These are phyloP conservation scores for Penicillium robsamsonii DNA, from an alignment of 495 filamentous ascomycete species.

Conservation along the genomic window DNA sequence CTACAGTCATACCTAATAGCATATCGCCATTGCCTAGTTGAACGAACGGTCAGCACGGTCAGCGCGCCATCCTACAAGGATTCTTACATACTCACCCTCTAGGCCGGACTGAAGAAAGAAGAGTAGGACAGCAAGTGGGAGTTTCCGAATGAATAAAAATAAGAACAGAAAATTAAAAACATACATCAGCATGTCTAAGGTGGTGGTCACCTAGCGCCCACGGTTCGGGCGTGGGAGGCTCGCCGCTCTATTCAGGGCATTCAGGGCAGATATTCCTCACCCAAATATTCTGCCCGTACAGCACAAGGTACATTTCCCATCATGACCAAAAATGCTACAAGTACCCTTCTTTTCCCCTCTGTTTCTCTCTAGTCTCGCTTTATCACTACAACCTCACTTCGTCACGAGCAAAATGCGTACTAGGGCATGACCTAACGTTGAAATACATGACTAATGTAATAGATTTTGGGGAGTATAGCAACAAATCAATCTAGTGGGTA, in stretches of 20 bases:
- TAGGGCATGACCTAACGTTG: background rate
- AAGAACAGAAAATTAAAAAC: background rate
- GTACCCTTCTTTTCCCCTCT: background rate
- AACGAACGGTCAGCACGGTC: no score
- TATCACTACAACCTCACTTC: background rate
- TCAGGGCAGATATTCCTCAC: slow-evolving; percentile 6
- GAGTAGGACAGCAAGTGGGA: no score
- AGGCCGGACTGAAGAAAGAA: no score
- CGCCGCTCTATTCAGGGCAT: slow-evolving; percentile 9
- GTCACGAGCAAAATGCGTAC: background rate
- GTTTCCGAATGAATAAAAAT: no score
- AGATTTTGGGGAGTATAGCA: slow-evolving; percentile 1
- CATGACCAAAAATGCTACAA: background rate
- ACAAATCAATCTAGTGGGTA: slow-evolving; percentile 1
- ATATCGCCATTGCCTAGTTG: no score
- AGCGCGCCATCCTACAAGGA: no score
- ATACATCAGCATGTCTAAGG: slow-evolving; percentile 12
- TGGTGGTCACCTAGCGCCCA: slow-evolving; percentile 13
- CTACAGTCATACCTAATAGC: no score
- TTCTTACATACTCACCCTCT: no score
- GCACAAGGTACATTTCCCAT: slow-evolving; percentile 1
- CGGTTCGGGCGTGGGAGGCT: slow-evolving; percentile 5
- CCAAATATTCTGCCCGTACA: slow-evolving; percentile 4
- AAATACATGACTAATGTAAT: background rate
- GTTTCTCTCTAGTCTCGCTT: background rate